A percentile compares a stretch with the other conserved stretches of the same genome.
Conservation (phyloP, 257 asterid genomes). For the Lantana camara region DNA sequence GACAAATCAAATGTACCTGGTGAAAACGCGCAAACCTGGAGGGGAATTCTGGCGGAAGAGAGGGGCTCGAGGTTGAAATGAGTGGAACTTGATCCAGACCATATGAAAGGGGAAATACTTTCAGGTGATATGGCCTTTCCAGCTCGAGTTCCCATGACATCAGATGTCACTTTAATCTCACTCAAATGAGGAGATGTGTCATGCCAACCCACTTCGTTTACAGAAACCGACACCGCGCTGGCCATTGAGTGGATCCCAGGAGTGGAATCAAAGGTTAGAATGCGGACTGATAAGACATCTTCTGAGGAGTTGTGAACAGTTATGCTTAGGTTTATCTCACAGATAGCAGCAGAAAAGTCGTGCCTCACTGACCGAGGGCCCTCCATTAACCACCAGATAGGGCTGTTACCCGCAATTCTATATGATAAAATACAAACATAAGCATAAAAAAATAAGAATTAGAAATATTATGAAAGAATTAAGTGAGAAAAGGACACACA, state of each 20-base stretch:
- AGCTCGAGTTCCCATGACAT: conserved; percentile 37
- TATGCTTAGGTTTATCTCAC: conserved; percentile 70
- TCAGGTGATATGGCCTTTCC: conserved; percentile 44
- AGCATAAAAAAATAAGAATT: conserved; percentile 9
- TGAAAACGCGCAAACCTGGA: conserved; percentile 69
- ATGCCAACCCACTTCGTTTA: conserved; percentile 86
- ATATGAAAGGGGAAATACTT: conserved; percentile 64
- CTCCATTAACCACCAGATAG: conserved; percentile 81
- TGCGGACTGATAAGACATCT: conserved; percentile 48
- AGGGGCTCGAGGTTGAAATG: conserved; percentile 56
- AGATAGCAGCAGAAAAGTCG: conserved; percentile 59
- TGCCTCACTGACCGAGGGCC: conserved; percentile 67
- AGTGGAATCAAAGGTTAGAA: conserved; percentile 55
- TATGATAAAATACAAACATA: conserved; percentile 17
- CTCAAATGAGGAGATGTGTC: conserved; percentile 51
- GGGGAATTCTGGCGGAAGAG: conserved; percentile 61
- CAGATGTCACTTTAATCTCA: conserved; percentile 60
- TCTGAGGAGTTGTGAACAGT: conserved; percentile 71
- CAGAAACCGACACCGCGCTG: conserved; percentile 42
- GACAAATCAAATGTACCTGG: conserved; percentile 92
- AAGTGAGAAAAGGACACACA: too few relatives aligned
- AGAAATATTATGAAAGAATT: conserved; percentile 5
- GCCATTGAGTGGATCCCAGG: conserved; percentile 29
- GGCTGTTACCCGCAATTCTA: conserved; percentile 67
- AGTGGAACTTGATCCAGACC: conserved; percentile 86